Base-by-base conservation (phyloP, 768 basidiomycete species). In the Lentinus tigrinus region DNA sequence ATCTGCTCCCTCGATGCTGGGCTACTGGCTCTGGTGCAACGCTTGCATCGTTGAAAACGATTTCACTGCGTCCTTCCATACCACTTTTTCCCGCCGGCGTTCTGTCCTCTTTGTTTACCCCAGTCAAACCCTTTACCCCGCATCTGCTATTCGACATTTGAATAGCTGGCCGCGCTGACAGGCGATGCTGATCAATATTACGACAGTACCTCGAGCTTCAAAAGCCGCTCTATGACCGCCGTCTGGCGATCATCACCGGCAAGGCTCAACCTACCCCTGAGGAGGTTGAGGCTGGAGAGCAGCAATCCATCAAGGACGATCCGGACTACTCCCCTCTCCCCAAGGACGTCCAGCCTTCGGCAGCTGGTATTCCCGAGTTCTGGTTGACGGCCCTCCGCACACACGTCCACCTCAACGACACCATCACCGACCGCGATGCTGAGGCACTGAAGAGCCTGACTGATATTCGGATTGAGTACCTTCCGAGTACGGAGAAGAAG, bases 331-430 rank as follows among this genome's bases (percentile, higher is more conserved):
- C 76, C 26, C 78, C 84, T 19, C 78, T 93, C 26, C 58, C 67
- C 26, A 57, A 64, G 21, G 66, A 66, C 47, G 28, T 62, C 21
- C 65, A 67, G 8, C 69, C 68, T 53, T 63, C 56, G 56, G 70
- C 74, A 46, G 65, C 72, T 37, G 81, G 87, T 52, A 92, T 99
- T 65, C 93, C 95, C 51, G 89, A 96, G 67, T 99, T 99, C 82
- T 99, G 96, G 96, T 85, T 97, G 66, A 98, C 97, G 1, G 93
- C 95, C 3, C 81, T 98, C 53, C 86, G 91, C 63, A 98, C 97
- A 75, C 95, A 98, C 72, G 73, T 89, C 54, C 92, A 85, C 49
- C 80, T 98, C 54, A 80, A 82, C 42, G 94, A 95, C 19, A 79
- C 95, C 70, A 93, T 98, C 78, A 96, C 93, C 24, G 95, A 98